Conservation (phyloP, 1,284 basidiomycete species). For the Pisolithus thermaeus region DNA sequence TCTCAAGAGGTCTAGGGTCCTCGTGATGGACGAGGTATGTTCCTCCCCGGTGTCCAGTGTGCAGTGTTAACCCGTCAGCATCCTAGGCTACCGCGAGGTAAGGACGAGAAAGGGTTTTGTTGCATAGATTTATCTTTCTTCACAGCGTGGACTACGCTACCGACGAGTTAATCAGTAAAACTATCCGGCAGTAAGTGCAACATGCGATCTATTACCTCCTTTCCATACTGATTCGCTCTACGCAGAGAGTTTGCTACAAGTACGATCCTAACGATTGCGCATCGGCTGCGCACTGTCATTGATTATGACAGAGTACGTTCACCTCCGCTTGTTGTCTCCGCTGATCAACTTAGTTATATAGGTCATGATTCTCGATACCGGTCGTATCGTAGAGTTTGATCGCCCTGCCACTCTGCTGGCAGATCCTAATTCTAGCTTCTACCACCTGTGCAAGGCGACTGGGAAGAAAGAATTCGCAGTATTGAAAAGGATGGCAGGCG, state of each 20-base stretch:
- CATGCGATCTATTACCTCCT: not conserved
- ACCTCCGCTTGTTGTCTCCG: slow-evolving; percentile 1
- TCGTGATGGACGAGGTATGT: slow-evolving; percentile 55
- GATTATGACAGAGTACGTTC: slow-evolving; percentile 55
- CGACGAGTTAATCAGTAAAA: slow-evolving; percentile 54
- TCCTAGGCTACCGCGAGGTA: slow-evolving; percentile 11
- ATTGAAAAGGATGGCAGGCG: slow-evolving; percentile 62
- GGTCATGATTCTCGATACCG: slow-evolving; percentile 87
- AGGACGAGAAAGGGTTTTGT: not conserved
- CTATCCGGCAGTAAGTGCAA: slow-evolving; percentile 47
- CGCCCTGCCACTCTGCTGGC: slow-evolving; percentile 62
- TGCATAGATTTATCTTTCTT: not conserved
- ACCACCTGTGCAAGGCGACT: slow-evolving; percentile 76
- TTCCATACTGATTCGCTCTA: slow-evolving; percentile 15
- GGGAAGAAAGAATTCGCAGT: slow-evolving; percentile 75
- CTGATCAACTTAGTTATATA: slow-evolving; percentile 20
- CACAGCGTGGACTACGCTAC: slow-evolving; percentile 58
- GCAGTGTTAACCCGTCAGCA: slow-evolving; percentile 6
- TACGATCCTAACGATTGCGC: slow-evolving; percentile 69
- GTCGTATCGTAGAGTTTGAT: slow-evolving; percentile 79
- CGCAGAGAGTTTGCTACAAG: slow-evolving; percentile 56
- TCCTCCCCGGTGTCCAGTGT: not conserved
- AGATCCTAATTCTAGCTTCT: slow-evolving; percentile 64
- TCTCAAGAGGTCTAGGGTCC: slow-evolving; percentile 47
- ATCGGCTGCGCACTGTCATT: slow-evolving; percentile 64